Evolutionary conservation across 139 green algal species (phyloP), one percentile per base, ranked within the genome.

Genomic region (Ostreobium quekettii): DNA sequence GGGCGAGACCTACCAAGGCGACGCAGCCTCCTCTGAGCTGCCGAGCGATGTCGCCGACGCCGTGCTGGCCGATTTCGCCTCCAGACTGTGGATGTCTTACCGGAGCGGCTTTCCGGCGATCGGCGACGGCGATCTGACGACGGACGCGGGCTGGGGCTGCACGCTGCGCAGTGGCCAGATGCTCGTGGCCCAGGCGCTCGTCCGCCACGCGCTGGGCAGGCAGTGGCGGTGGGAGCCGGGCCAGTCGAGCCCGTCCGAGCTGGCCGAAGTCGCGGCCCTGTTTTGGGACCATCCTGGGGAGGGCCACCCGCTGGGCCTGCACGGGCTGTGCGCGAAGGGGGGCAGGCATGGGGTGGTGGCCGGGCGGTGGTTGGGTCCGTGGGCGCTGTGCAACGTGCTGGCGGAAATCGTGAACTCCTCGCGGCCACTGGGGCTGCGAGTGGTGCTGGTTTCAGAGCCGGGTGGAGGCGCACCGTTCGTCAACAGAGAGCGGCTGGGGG

Each of bases 151-250:
- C 2, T 97, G 92, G 92, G 92, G 92, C 36, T 97, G 92, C 80
- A 97, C 95, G 7, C 72, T 97, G 30, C 82, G 92, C 56, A 93
- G 80, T 53, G 91, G 87, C 0, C 92, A 97, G 76, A 97, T 97
- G 92, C 74, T 97, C 6, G 70, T 97, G 29, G 89, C 85, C 2
- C 82, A 95, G 72, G 84, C 66, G 4, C 42, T 95, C 49, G 28
- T 83, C 67, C 80, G 78, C 1, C 74, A 87, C 33, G 29, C 72
- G 29, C 48, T 87, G 4, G 86, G 84, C 1, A 67, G 74, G 1
- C 26, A 35, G 26, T 87, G 59, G 73, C 71, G 87, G 6, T 62
- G 67, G 61, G 47, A 48, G 29, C 42, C 2, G 38, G 36, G 19
- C 1, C 29, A 0, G 22, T 38, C 15, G 38, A 42, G 46, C 2